These are phyloP conservation scores for Kazachstania taianensis DNA, from an alignment of 805 yeast genomes.

Conservation along the genomic window DNA sequence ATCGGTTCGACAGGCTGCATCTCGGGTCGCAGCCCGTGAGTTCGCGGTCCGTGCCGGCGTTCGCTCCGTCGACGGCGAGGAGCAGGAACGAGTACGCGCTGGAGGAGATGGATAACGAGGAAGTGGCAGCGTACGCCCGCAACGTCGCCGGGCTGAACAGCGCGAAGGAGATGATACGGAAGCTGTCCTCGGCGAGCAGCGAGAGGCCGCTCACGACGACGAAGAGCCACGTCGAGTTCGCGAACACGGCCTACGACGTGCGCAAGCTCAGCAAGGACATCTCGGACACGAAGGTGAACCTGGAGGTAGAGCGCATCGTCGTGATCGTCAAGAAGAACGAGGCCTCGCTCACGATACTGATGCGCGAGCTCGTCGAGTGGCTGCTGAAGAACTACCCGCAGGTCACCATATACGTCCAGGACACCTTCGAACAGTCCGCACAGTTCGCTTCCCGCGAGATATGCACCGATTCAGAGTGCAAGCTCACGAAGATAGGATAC, in stretches of 20 bases:
- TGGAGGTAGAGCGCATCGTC: constrained; percentile 60
- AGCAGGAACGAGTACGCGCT: constrained; percentile 2
- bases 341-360: constrained; percentile 57
- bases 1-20: constrained; percentile 5
- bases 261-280: constrained; percentile 63
- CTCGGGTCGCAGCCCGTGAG: not conserved
- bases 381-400: constrained; percentile 34
- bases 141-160: constrained; percentile 7
- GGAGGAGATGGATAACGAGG: constrained; percentile 5
- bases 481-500: constrained; percentile 37
- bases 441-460: constrained; percentile 52
- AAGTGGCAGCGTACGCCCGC: not conserved
- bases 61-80: not conserved
- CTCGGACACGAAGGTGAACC: constrained; percentile 55
- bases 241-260: constrained; percentile 76
- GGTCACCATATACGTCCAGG: constrained; percentile 60
- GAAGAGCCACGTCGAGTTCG: constrained; percentile 52
- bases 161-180: constrained; percentile 18
- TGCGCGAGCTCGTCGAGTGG: constrained; percentile 73
- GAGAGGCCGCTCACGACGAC: constrained; percentile 5
- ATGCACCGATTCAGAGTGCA: constrained; percentile 34
- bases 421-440: constrained; percentile 47
- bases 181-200: constrained; percentile 9
- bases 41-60: constrained; percentile 4
- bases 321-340: constrained; percentile 75